These are phyloP conservation scores for Pezicula rhizophila DNA, from an alignment of 2,329 filamentous ascomycete species.

Conservation along the genomic window DNA sequence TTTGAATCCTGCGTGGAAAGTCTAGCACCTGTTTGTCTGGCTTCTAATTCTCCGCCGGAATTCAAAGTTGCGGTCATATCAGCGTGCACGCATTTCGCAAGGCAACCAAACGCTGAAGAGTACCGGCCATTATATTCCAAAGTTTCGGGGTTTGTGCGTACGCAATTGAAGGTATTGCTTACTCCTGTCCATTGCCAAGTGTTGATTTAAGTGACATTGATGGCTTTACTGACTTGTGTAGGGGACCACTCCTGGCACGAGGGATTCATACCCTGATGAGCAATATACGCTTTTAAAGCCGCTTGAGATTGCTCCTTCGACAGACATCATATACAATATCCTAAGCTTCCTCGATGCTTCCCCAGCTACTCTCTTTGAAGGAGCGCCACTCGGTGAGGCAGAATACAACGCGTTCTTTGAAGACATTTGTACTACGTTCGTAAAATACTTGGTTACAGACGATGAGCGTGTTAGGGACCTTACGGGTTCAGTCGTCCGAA, in stretches of 20 bases:
- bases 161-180: conserved; percentile 45
- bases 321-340: conserved; percentile 44
- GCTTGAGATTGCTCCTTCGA: conserved; percentile 32
- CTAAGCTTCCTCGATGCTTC: conserved; percentile 52
- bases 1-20: conserved; percentile 52
- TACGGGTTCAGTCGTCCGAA: conserved; percentile 20
- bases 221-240: conserved; percentile 14
- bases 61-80: conserved; percentile 60
- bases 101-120: conserved; percentile 39
- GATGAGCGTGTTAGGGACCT: conserved; percentile 26
- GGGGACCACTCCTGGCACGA: conserved; percentile 14
- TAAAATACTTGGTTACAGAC: conserved; percentile 23
- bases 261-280: conserved; percentile 28
- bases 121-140: conserved; percentile 51
- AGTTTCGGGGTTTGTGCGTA: conserved; percentile 50
- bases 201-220: not conserved
- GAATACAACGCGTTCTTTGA: conserved; percentile 31
- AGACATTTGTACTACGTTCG: conserved; percentile 22
- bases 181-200: conserved; percentile 7
- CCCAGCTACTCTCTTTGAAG: conserved; percentile 42
- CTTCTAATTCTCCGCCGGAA: conserved; percentile 46
- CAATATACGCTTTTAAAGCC: conserved; percentile 34
- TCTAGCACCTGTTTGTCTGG: conserved; percentile 51
- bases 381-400: conserved; percentile 28
- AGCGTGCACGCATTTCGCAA: conserved; percentile 57